Percentiles rank a stretch among this genome's conserved stretches.
Evolutionary conservation across 2,329 filamentous ascomycete genomes (phyloP).

Genomic region (Elsinoe batatas): DNA sequence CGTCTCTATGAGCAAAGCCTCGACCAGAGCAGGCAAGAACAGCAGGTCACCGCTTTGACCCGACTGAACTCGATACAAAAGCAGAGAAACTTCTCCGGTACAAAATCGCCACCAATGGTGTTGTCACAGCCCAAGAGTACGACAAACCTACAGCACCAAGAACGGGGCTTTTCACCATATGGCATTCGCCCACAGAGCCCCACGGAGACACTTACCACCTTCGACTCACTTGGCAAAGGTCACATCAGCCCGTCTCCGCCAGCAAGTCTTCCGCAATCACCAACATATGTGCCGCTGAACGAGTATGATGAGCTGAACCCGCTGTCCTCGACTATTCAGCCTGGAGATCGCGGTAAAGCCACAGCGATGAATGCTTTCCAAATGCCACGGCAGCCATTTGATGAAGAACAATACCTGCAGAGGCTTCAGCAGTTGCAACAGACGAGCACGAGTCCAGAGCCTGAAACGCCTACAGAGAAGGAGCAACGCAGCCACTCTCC

Average conservation of each 20-base stretch:
- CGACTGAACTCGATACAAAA: conserved; percentile 69
- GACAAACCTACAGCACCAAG: conserved; percentile 51
- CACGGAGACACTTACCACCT: conserved; percentile 28
- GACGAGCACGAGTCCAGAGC: conserved; percentile 16
- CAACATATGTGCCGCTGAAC: conserved; percentile 60
- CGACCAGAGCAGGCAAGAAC: conserved; percentile 68
- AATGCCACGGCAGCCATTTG: conserved; percentile 65
- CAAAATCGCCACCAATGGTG: conserved; percentile 37
- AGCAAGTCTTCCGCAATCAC: conserved; percentile 33
- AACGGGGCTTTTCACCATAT: conserved; percentile 20
- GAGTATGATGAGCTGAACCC: conserved; percentile 58
- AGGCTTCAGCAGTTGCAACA: conserved; percentile 72
- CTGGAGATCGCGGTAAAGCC: conserved; percentile 70
- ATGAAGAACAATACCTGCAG: conserved; percentile 76
- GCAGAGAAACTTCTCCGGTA: conserved; percentile 44
- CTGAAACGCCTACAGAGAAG: not conserved
- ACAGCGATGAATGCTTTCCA: conserved; percentile 64
- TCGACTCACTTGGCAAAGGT: conserved; percentile 29
- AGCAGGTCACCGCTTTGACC: conserved; percentile 66
- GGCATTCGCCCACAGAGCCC: conserved; percentile 32
- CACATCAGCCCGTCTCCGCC: conserved; percentile 32
- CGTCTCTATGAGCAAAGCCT: conserved; percentile 76
- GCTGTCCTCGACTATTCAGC: conserved; percentile 55
- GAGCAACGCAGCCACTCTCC: conserved; percentile 6
- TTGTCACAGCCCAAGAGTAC: conserved; percentile 44